A percentile compares a stretch with the other conserved stretches of the same genome.
Evolutionary conservation across 1,284 basidiomycete species (phyloP).

Genomic region (Rhizoctonia solani): DNA sequence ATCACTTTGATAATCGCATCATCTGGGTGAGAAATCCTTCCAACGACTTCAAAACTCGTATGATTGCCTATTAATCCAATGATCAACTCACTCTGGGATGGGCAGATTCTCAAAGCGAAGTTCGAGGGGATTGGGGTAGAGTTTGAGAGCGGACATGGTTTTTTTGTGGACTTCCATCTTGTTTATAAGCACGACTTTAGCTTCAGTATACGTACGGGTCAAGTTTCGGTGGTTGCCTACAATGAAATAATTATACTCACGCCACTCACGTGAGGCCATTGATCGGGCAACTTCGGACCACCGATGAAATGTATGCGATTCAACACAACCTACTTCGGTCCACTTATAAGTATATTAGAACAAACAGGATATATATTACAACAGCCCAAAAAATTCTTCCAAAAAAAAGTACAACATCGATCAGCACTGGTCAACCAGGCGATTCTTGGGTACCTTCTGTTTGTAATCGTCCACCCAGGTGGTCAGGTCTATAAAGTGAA

Average conservation of each 20-base stretch:
- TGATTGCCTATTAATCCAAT: neutral
- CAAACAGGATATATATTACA: no score
- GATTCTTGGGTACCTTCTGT: slow-evolving; percentile 17
- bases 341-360: no score
- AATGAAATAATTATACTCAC: no score
- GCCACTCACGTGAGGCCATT: no score
- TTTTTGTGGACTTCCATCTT: neutral
- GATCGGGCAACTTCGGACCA: no score
- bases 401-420: neutral
- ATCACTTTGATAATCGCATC: slow-evolving; percentile 75
- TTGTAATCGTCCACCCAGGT: slow-evolving; percentile 30
- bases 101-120: slow-evolving; percentile 19
- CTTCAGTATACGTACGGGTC: no score
- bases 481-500: neutral
- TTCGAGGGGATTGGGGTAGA: slow-evolving; percentile 22
- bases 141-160: neutral
- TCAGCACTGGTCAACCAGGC: slow-evolving; percentile 10
- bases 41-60: neutral
- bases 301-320: no score
- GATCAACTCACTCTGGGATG: slow-evolving; percentile 10
- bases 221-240: no score
- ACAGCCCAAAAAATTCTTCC: no score
- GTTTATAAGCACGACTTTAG: neutral
- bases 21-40: slow-evolving; percentile 64
- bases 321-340: no score